Conservation (phyloP, 352 stramenopile genomes). For the Phytophthora pistaciae region DNA sequence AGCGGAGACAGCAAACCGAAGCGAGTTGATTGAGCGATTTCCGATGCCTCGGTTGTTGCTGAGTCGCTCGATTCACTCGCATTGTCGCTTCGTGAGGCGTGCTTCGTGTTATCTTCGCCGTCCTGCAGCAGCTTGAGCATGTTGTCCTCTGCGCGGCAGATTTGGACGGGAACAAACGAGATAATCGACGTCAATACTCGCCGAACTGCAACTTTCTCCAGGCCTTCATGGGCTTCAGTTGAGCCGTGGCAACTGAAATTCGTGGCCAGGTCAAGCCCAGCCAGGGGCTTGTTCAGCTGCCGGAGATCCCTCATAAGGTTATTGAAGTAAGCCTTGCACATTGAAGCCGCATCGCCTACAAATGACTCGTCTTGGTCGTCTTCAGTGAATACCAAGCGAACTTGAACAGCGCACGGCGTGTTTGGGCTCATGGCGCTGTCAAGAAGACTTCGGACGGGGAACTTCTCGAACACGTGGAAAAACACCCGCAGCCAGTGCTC, state of each 20-base stretch:
- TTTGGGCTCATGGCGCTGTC: constrained; percentile 24
- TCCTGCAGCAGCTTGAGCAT: not conserved
- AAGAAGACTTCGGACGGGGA: constrained; percentile 45
- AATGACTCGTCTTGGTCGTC: not conserved
- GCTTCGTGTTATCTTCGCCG: not conserved
- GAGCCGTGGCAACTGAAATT: not conserved
- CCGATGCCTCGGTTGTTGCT: not conserved
- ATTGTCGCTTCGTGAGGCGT: not conserved
- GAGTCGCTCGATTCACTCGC: not conserved
- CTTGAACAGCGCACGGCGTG: not conserved
- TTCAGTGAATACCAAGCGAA: not conserved
- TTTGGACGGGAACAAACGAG: not conserved
- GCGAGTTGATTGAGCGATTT: not conserved
- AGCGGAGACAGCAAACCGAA: not conserved
- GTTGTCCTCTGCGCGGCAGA: not conserved
- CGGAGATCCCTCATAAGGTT: not conserved
- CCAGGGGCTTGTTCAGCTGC: not conserved
- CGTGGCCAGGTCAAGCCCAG: not conserved
- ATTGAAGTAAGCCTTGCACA: not conserved
- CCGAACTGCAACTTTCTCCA: not conserved
- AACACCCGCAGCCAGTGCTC: constrained; percentile 40
- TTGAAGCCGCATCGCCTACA: not conserved
- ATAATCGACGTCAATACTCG: not conserved
- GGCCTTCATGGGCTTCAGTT: not conserved
- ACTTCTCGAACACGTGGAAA: constrained; percentile 71